A percentile compares a stretch with the other conserved stretches of the same genome.
Evolutionary conservation across 2,329 filamentous ascomycete genomes (phyloP).

Genomic region (Lachnellula subtilissima): DNA sequence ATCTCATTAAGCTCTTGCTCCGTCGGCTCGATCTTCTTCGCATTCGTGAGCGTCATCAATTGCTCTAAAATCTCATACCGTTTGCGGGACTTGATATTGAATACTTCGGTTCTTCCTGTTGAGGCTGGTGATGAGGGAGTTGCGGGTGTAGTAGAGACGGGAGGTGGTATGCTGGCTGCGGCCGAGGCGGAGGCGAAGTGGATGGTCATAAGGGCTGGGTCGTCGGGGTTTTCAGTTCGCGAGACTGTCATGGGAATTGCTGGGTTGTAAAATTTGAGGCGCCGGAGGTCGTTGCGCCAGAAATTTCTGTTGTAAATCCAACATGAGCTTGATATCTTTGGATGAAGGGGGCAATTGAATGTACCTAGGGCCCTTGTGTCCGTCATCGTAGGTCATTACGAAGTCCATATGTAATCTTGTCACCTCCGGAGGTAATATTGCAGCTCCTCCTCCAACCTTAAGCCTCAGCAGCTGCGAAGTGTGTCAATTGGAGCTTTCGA

Average conservation of each 20-base stretch:
- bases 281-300: conserved; percentile 76
- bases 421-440: conserved; percentile 71
- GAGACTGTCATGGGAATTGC: conserved; percentile 76
- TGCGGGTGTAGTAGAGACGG: conserved; percentile 34
- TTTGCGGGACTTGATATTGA: conserved; percentile 60
- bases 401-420: conserved; percentile 73
- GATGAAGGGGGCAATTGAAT: not conserved
- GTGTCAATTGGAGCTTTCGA: conserved; percentile 19
- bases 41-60: conserved; percentile 59
- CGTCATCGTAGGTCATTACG: conserved; percentile 53
- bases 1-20: conserved; percentile 56
- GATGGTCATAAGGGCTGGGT: conserved; percentile 58
- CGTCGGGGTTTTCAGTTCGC: conserved; percentile 54
- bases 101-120: conserved; percentile 43
- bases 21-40: conserved; percentile 51
- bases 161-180: conserved; percentile 12
- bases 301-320: conserved; percentile 62
- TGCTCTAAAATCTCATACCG: conserved; percentile 59
- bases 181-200: conserved; percentile 46
- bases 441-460: conserved; percentile 77
- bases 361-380: conserved; percentile 70
- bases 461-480: conserved; percentile 62
- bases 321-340: conserved; percentile 15
- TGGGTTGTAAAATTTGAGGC: conserved; percentile 94
- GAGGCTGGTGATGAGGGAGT: conserved; percentile 33